These are phyloP conservation scores for Penicillium lividum DNA, from an alignment of 495 filamentous ascomycete genomes.

Conservation along the genomic window DNA sequence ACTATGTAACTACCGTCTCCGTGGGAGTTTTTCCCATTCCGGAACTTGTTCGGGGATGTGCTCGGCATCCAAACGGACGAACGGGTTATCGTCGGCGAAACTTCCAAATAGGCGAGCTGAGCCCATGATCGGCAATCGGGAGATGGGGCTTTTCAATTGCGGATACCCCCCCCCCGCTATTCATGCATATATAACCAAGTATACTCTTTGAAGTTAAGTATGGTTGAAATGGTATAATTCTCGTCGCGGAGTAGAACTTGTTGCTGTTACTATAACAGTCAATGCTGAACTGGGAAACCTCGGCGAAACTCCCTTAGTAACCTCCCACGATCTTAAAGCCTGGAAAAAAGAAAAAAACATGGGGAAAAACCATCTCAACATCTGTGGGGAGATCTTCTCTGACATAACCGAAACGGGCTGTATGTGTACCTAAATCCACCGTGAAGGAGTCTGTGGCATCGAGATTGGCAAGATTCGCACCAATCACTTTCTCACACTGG, in stretches of 20 bases:
- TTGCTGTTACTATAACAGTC: too few relatives aligned
- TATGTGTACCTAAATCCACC: slow-evolving; percentile 5
- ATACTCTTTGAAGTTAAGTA: neutral
- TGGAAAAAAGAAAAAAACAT: slow-evolving; percentile 9
- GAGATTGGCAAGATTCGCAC: neutral
- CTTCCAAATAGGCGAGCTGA: neutral
- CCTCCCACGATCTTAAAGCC: neutral
- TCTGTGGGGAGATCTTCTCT: slow-evolving; percentile 19
- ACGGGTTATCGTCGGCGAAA: slow-evolving; percentile 31
- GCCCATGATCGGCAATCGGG: neutral
- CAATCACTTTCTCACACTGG: slow-evolving; percentile 16
- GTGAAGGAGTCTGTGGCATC: slow-evolving; percentile 8
- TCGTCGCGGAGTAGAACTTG: too few relatives aligned
- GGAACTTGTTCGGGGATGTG: slow-evolving; percentile 21
- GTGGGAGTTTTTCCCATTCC: slow-evolving; percentile 5
- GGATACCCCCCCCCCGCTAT: neutral
- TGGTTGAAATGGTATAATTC: slow-evolving; percentile 4
- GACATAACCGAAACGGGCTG: neutral
- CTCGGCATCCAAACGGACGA: slow-evolving; percentile 10
- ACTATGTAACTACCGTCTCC: too few relatives aligned
- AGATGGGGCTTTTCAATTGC: too few relatives aligned
- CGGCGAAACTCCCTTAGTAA: slow-evolving; percentile 22
- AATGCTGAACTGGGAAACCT: slow-evolving; percentile 20
- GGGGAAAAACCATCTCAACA: slow-evolving; percentile 16
- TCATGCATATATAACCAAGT: neutral